Evolutionary conservation across 1,284 basidiomycete species (phyloP).

Genomic region (Chondrostereum purpureum): DNA sequence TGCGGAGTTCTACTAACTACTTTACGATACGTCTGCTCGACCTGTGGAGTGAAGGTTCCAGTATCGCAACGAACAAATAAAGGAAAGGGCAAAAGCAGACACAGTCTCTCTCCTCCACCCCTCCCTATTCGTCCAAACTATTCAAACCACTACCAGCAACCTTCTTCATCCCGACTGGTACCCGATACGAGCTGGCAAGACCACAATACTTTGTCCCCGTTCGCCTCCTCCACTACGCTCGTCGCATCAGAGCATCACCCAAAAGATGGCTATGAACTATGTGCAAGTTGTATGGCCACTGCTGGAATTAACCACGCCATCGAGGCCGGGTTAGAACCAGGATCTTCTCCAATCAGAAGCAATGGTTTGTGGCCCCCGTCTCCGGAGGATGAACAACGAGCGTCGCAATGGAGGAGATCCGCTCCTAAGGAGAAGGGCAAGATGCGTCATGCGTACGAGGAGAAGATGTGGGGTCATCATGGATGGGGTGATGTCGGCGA

Average conservation of each 20-base stretch:
- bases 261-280: slow-evolving; percentile 84
- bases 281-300: slow-evolving; percentile 67
- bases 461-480: slow-evolving; percentile 74
- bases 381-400: slow-evolving; percentile 41
- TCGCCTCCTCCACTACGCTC: slow-evolving; percentile 14
- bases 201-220: neutral
- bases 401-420: slow-evolving; percentile 47
- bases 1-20: slow-evolving; percentile 70
- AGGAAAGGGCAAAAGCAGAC: slow-evolving; percentile 30
- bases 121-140: slow-evolving; percentile 12
- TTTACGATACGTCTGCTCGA: slow-evolving; percentile 81
- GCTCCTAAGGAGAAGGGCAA: slow-evolving; percentile 65
- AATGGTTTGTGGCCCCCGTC: slow-evolving; percentile 37
- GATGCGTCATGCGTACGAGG: slow-evolving; percentile 75
- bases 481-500: slow-evolving; percentile 85
- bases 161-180: slow-evolving; percentile 24
- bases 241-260: too few relatives aligned
- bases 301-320: slow-evolving; percentile 75
- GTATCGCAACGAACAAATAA: slow-evolving; percentile 22
- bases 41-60: slow-evolving; percentile 72
- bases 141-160: slow-evolving; percentile 10
- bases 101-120: slow-evolving; percentile 14
- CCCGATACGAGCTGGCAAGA: neutral
- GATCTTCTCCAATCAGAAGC: slow-evolving; percentile 33
- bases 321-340: slow-evolving; percentile 43